Evolutionary conservation across 305 asterid species (phyloP), one percentile per base, ranked within the genome.

Genomic region (Solanum hybrid): DNA sequence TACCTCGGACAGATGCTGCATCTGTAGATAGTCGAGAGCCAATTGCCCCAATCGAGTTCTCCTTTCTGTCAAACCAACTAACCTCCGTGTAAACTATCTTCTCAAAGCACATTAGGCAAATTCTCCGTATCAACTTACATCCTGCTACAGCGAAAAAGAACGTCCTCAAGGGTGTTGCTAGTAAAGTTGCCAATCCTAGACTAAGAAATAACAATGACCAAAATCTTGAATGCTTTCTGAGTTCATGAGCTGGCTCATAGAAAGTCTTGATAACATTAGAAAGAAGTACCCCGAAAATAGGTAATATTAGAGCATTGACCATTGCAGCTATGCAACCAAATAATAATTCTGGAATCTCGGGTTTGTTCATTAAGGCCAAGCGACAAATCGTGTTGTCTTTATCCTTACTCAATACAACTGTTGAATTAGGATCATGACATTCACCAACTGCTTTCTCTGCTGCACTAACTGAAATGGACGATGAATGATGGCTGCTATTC

Each of bases 11-110:
- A 24, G 93, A 91, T 71, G 94, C 92, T 42, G 94, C 97, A 83
- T 96, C 98, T 13, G 93, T 36, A 7, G 97, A 93, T 24, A 96
- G 96, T 1, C 95, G 89, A 3, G 94, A 88, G 5, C 98, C 92
- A 46, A 96, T 90, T 12, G 89, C 73, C 16, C 95, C 91, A 40
- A 96, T 92, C 20, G 98, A 95, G 92, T 95, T 95, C 90, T 94
- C 96, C 37, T 95, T 71, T 86, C 94, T 95, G 39, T 97, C 99
- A 67, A 96, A 96, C 95, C 92, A 94, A 90, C 92, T 94, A 6
- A 96, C 92, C 85, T 97, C 99, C 99, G 95, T 96, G 88, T 89
- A 91, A 24, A 96, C 95, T 92, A 96, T 95, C 92, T 95, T 97
- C 89, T 94, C 92, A 20, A 96, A 96, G 92, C 96, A 95, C 96